These are phyloP conservation scores for Pyrenochaeta sp. DNA, from an alignment of 2,329 filamentous ascomycete species.

Conservation along the genomic window DNA sequence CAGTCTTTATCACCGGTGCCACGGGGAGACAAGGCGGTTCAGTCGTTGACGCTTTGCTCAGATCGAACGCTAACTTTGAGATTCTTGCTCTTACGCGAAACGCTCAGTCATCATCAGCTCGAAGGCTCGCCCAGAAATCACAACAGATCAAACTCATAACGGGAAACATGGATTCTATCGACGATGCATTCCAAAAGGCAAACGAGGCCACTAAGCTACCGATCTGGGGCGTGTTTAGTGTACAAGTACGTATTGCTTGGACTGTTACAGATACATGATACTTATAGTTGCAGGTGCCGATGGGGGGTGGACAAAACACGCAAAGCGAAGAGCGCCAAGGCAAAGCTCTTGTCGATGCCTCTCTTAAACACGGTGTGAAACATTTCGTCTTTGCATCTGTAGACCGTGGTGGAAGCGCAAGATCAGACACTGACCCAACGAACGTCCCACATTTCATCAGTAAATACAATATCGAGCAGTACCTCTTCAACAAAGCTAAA, in stretches of 20 bases:
- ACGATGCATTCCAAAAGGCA: conserved; percentile 59
- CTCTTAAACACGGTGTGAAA: conserved; percentile 38
- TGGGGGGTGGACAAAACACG: too few species aligned
- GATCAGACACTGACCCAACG: conserved; percentile 61
- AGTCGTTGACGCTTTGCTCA: conserved; percentile 50
- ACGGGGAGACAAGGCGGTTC: conserved; percentile 58
- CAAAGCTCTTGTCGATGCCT: conserved; percentile 48
- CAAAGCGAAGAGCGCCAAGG: conserved; percentile 45
- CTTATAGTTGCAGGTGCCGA: too few species aligned
- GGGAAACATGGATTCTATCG: conserved; percentile 62
- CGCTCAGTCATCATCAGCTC: conserved; percentile 56
- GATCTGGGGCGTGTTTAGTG: conserved; percentile 46
- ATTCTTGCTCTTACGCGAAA: conserved; percentile 68
- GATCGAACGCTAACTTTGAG: conserved; percentile 50
- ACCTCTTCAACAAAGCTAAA: conserved; percentile 56
- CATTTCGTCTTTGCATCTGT: conserved; percentile 51
- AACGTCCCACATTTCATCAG: conserved; percentile 67
- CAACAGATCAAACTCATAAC: conserved; percentile 62
- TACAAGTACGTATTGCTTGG: conserved; percentile 45
- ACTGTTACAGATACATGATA: conserved; percentile 26
- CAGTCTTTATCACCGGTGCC: conserved; percentile 53
- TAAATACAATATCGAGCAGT: conserved; percentile 68
- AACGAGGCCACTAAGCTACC: conserved; percentile 36
- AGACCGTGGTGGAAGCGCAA: conserved; percentile 46
- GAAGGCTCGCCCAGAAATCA: conserved; percentile 56